Percentiles rank a stretch among this genome's conserved stretches.
Conservation (phyloP, 2,329 filamentous ascomycete genomes). For the Aureobasidium sp. region DNA sequence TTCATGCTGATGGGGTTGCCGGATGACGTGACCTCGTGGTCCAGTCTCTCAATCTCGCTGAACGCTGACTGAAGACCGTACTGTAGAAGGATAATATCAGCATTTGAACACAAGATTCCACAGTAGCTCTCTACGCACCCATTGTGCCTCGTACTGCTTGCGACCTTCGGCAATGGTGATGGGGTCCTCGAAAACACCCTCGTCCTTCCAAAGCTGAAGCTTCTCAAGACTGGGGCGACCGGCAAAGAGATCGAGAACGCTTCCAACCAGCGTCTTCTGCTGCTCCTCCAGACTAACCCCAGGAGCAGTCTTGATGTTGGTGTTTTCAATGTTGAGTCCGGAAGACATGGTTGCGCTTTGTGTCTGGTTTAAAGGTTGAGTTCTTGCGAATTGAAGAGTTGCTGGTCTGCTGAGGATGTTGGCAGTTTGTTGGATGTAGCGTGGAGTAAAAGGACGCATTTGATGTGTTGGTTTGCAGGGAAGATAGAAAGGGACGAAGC, state of each 20-base stretch:
- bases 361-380: neutral
- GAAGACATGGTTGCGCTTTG: conserved; percentile 25
- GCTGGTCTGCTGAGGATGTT: conserved; percentile 6
- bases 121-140: conserved; percentile 21
- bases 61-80: conserved; percentile 54
- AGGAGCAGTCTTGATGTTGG: conserved; percentile 42
- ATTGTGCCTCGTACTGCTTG: conserved; percentile 44
- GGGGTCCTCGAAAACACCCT: conserved; percentile 50
- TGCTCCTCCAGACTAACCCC: conserved; percentile 42
- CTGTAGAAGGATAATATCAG: conserved; percentile 17
- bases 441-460: conserved; percentile 13
- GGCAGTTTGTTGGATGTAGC: conserved; percentile 8
- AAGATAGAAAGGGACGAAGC: neutral
- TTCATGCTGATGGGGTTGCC: conserved; percentile 54
- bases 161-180: conserved; percentile 49
- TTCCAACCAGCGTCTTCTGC: conserved; percentile 49
- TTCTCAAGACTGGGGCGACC: conserved; percentile 51
- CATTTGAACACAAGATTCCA: neutral
- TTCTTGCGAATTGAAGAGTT: neutral
- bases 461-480: neutral
- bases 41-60: conserved; percentile 46
- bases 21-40: conserved; percentile 43
- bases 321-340: conserved; percentile 44
- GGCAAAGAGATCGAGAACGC: conserved; percentile 54
- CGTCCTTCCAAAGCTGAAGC: conserved; percentile 50